phyloP scores from a whole-genome alignment of 805 yeast genomes.

The Candida broadrunensis region DNA sequence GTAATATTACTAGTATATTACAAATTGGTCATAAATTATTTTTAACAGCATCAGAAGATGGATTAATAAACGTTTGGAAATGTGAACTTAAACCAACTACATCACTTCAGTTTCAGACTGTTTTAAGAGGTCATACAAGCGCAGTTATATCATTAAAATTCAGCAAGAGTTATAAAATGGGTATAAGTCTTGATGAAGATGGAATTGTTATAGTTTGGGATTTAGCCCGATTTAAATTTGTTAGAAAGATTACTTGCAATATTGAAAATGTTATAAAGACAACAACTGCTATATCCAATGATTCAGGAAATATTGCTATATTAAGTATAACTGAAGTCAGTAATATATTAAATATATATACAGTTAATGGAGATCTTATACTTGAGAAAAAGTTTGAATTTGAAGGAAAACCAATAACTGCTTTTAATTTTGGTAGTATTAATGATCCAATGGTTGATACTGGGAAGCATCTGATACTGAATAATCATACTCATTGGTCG shows the following conservation, averaged over 20 bases:
- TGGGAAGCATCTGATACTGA: conserved; percentile 14
- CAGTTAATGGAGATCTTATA: conserved; percentile 53
- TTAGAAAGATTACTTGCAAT: conserved; percentile 30
- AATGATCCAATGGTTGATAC: conserved; percentile 25
- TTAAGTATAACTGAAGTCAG: conserved; percentile 16
- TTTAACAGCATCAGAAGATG: conserved; percentile 53
- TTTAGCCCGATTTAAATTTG: conserved; percentile 46
- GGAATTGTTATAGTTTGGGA: conserved; percentile 70
- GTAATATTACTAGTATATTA: conserved; percentile 35
- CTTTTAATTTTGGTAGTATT: conserved; percentile 27
- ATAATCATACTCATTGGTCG: conserved; percentile 35
- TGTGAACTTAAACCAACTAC: conserved; percentile 26
- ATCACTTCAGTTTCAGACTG: conserved; percentile 38
- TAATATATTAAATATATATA: conserved; percentile 35
- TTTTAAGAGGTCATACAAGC: conserved; percentile 57
- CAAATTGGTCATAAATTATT: conserved; percentile 42
- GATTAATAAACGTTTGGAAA: conserved; percentile 60
- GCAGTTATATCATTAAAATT: conserved; percentile 45
- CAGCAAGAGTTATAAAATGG: conserved; percentile 51
- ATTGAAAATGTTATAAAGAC: conserved; percentile 13
- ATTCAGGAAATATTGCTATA: conserved; percentile 51
- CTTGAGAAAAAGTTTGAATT: conserved; percentile 12
- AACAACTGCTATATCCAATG: conserved; percentile 48
- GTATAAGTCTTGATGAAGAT: conserved; percentile 50
- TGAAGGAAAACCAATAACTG: conserved; percentile 14